A percentile compares a stretch with the other conserved stretches of the same genome.
These are phyloP conservation scores for Ambrosia trifida DNA, from an alignment of 129 eudicot genomes.

Conservation along the genomic window DNA sequence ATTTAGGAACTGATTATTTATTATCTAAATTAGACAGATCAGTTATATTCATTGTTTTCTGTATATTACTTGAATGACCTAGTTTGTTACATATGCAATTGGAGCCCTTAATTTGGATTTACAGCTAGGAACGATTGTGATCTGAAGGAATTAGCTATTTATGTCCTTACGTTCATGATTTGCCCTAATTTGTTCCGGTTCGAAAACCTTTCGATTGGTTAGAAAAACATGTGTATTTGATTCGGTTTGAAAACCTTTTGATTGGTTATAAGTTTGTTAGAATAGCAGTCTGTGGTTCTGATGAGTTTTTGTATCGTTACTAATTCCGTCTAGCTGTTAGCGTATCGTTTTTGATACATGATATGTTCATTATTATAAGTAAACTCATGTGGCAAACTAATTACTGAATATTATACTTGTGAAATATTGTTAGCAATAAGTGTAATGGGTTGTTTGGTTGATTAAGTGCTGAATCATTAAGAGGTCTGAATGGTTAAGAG, in stretches of 20 bases:
- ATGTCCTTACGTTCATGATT: not conserved
- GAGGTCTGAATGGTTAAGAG: too few species aligned
- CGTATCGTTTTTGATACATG: too few species aligned
- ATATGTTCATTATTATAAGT: too few species aligned
- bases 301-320: too few species aligned
- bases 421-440: not conserved
- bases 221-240: not conserved
- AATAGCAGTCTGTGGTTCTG: not conserved
- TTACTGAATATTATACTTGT: not conserved
- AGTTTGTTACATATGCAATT: not conserved
- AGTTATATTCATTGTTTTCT: not conserved
- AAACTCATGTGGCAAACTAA: not conserved
- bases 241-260: not conserved
- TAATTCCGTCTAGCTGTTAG: too few species aligned
- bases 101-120: not conserved
- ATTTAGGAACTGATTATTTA: not conserved
- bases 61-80: not conserved
- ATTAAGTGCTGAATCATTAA: too few species aligned
- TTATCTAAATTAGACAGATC: too few species aligned
- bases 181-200: not conserved
- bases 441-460: too few species aligned
- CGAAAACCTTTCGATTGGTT: not conserved
- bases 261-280: too few species aligned
- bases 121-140: not conserved
- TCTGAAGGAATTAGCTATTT: conserved; percentile 3